Percentiles rank a stretch among this genome's conserved stretches.
Conservation (phyloP, 441 rosid species). For the Aleurites moluccanus region DNA sequence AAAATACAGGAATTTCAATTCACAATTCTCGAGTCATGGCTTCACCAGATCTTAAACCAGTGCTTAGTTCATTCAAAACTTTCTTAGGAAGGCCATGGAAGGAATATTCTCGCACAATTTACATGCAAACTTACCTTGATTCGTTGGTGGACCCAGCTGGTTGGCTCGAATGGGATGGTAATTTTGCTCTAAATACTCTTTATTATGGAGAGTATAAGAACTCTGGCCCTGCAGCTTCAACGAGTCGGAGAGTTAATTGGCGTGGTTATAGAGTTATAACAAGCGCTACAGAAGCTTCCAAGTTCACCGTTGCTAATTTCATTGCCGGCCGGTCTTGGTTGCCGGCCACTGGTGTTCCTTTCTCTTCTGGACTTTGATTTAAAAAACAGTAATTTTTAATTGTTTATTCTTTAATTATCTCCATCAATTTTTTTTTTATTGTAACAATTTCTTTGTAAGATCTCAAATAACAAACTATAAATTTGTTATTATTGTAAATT, state of each 20-base stretch:
- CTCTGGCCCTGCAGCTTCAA: slow-evolving; percentile 60
- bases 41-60: slow-evolving; percentile 59
- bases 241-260: slow-evolving; percentile 67
- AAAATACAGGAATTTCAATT: slow-evolving; percentile 72
- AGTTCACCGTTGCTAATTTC: slow-evolving; percentile 63
- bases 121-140: slow-evolving; percentile 49
- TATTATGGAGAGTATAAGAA: slow-evolving; percentile 76
- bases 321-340: slow-evolving; percentile 73
- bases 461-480: background rate
- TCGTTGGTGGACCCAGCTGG: slow-evolving; percentile 57
- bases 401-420: slow-evolving; percentile 11
- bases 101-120: slow-evolving; percentile 59
- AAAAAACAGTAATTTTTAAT: background rate
- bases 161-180: slow-evolving; percentile 68
- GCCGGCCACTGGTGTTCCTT: slow-evolving; percentile 66
- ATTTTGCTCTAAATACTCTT: slow-evolving; percentile 54
- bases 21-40: slow-evolving; percentile 70
- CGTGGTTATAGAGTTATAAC: slow-evolving; percentile 57
- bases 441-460: background rate
- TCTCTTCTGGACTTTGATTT: slow-evolving; percentile 53
- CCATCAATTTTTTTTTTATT: background rate
- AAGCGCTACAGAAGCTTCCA: slow-evolving; percentile 56
- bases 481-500: too few species aligned
- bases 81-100: slow-evolving; percentile 76
- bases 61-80: slow-evolving; percentile 43